phyloP scores from a whole-genome alignment of 768 basidiomycete species.

The Rhizopogon vesiculosus region DNA sequence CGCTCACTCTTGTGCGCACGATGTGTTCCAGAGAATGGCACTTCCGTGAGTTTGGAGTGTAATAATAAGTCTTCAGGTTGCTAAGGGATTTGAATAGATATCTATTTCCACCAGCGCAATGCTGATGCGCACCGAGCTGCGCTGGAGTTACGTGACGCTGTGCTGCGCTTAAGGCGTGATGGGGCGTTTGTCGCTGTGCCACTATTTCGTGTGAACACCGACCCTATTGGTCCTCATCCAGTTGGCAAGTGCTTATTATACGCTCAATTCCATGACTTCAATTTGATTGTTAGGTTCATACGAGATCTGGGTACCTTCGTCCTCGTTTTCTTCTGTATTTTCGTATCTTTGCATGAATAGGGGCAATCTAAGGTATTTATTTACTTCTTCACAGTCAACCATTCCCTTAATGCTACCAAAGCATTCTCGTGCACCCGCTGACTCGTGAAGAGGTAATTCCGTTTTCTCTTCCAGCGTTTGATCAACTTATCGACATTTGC shows the following conservation, averaged over 20 bases:
- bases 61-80: neutral
- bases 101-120: constrained; percentile 74
- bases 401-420: constrained; percentile 19
- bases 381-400: neutral
- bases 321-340: constrained; percentile 72
- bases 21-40: constrained; percentile 62
- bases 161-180: constrained; percentile 63
- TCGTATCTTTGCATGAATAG: constrained; percentile 70
- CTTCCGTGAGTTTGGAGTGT: constrained; percentile 48
- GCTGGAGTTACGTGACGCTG: constrained; percentile 63
- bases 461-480: neutral
- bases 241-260: constrained; percentile 43
- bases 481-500: neutral
- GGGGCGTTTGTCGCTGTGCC: constrained; percentile 82
- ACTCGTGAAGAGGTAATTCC: constrained; percentile 57
- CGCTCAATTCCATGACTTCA: neutral
- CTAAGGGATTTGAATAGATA: constrained; percentile 42
- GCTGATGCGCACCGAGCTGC: constrained; percentile 58
- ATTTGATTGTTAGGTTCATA: constrained; percentile 53
- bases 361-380: constrained; percentile 57
- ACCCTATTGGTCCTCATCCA: constrained; percentile 72
- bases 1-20: neutral
- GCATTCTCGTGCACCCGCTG: constrained; percentile 71
- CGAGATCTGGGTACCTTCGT: constrained; percentile 75
- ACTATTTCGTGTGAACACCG: constrained; percentile 62